Conservation (phyloP, 139 green algal genomes). For the Coelastrella sp. region DNA sequence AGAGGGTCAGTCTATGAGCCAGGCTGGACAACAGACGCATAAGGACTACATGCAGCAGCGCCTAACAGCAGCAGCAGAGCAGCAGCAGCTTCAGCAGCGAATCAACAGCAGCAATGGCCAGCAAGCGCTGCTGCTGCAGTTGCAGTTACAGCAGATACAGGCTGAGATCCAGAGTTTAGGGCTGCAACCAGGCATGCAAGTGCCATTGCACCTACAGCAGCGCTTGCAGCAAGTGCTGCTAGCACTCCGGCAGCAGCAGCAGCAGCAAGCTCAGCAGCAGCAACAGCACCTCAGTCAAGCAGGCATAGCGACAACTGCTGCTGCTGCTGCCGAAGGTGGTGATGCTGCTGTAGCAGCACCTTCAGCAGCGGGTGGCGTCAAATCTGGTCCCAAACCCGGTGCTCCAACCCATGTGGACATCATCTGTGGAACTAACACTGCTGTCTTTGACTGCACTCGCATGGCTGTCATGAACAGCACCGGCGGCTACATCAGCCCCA, state of each 20-base stretch:
- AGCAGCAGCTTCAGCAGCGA: conserved; percentile 17
- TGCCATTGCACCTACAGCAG: not conserved
- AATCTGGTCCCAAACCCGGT: conserved; percentile 40
- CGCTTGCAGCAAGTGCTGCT: conserved; percentile 14
- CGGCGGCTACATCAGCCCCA: conserved; percentile 70
- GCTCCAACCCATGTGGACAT: conserved; percentile 64
- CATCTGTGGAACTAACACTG: conserved; percentile 71
- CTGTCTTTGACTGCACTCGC: conserved; percentile 58
- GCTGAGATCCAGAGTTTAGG: conserved; percentile 5
- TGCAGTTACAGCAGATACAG: conserved; percentile 18
- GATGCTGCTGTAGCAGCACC: conserved; percentile 29
- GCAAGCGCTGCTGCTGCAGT: conserved; percentile 14
- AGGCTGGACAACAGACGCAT: not conserved
- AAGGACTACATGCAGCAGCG: not conserved
- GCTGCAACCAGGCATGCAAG: not conserved
- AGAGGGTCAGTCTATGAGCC: not conserved
- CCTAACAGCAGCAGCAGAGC: not conserved
- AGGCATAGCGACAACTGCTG: conserved; percentile 12
- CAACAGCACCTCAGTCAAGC: not conserved
- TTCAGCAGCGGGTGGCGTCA: not conserved
- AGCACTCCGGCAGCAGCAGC: conserved; percentile 17
- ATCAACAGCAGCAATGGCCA: not conserved
- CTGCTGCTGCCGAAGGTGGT: not conserved
- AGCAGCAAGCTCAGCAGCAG: conserved; percentile 23
- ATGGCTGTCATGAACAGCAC: conserved; percentile 46